Conservation (phyloP, 257 asterid species). For the Rubia yunnanensis region DNA sequence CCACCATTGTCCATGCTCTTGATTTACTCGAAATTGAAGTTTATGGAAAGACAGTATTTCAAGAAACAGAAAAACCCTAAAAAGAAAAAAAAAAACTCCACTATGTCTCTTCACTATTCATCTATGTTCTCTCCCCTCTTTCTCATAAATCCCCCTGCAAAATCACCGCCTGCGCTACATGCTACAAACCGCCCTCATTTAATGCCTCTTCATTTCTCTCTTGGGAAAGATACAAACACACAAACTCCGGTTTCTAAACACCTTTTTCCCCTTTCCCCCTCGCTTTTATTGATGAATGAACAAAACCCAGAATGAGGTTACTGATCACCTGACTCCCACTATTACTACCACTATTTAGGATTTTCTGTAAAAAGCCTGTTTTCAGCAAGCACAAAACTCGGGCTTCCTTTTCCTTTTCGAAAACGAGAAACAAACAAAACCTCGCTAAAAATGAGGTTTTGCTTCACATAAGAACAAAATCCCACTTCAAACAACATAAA, state of each 20-base stretch:
- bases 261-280: not conserved
- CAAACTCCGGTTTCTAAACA: constrained; percentile 21
- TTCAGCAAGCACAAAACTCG: constrained; percentile 72
- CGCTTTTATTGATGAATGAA: not conserved
- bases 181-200: constrained; percentile 5
- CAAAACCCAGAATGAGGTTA: not conserved
- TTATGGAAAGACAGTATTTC: too few relatives aligned
- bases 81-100: too few relatives aligned
- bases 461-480: not conserved
- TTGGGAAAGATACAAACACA: constrained; percentile 12
- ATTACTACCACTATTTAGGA: not conserved
- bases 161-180: constrained; percentile 20
- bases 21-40: too few relatives aligned
- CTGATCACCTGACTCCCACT: not conserved
- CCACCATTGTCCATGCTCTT: too few relatives aligned
- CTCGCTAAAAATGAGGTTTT: not conserved
- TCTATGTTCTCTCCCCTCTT: not conserved
- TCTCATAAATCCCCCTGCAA: not conserved
- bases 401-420: constrained; percentile 44
- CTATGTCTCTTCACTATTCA: not conserved
- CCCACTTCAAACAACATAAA: not conserved
- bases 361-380: constrained; percentile 43
- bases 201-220: constrained; percentile 8
- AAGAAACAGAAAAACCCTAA: too few relatives aligned
- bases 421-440: constrained; percentile 3